phyloP scores from a whole-genome alignment of 257 asterid genomes.

The Striga asiatica region DNA sequence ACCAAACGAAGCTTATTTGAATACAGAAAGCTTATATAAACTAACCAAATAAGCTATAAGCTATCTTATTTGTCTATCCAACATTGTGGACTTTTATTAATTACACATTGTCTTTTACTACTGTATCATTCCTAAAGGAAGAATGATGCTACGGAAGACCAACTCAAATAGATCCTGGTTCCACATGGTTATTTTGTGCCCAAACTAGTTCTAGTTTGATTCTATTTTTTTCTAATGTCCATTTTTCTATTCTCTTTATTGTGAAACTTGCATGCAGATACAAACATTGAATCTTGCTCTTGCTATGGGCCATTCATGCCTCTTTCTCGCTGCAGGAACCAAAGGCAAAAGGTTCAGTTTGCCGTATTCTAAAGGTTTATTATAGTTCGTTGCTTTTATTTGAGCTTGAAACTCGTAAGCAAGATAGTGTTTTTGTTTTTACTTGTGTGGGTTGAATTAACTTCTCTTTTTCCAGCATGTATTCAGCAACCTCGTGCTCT shows the following conservation, averaged over 20 bases:
- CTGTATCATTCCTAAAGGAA: neutral
- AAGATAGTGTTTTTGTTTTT: conserved; percentile 12
- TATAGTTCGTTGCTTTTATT: conserved; percentile 1
- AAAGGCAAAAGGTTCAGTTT: conserved; percentile 84
- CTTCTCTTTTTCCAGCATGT: conserved; percentile 56
- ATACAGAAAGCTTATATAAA: too few species aligned
- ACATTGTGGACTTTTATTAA: neutral
- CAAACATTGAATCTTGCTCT: conserved; percentile 78
- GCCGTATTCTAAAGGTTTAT: conserved; percentile 81
- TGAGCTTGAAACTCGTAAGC: neutral
- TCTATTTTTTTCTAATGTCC: neutral
- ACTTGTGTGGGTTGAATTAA: neutral
- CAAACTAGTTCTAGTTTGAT: too few species aligned
- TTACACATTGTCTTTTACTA: neutral
- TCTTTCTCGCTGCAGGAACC: conserved; percentile 78
- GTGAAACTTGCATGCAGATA: conserved; percentile 42
- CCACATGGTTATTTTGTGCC: too few species aligned
- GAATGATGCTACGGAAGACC: too few species aligned
- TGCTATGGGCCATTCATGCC: conserved; percentile 93
- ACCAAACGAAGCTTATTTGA: too few species aligned
- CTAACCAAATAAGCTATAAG: too few species aligned
- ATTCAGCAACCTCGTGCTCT: conserved; percentile 88
- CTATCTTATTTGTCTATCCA: too few species aligned
- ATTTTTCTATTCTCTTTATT: neutral
- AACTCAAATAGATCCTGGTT: neutral